Percentiles rank a stretch among this genome's conserved stretches.
Conservation (phyloP, 2,329 filamentous ascomycete genomes). For the Fusarium neocosmosporiellum region DNA sequence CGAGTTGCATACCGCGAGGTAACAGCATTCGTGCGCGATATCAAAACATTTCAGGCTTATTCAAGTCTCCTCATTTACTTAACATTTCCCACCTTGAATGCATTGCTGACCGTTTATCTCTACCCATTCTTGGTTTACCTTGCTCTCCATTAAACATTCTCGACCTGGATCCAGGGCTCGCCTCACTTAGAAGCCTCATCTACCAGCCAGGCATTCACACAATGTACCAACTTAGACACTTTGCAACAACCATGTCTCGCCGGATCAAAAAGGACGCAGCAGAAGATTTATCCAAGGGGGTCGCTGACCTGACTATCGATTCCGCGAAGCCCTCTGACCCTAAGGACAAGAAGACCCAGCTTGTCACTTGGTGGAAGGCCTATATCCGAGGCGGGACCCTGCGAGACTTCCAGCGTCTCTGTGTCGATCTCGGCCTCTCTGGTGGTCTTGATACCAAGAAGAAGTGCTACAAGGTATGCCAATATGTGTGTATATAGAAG, state of each 20-base stretch:
- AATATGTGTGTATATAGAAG: neutral
- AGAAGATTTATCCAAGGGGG: neutral
- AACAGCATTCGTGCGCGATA: neutral
- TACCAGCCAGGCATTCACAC: neutral
- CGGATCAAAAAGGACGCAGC: neutral
- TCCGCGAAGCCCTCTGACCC: neutral
- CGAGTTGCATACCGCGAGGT: neutral
- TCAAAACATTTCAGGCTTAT: too few species aligned
- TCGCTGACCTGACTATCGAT: neutral
- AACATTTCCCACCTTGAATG: neutral
- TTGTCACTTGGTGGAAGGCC: constrained; percentile 38
- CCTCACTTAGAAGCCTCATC: neutral
- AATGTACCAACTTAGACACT: neutral
- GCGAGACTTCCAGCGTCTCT: constrained; percentile 58
- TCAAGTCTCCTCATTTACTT: too few species aligned
- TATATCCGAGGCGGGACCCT: constrained; percentile 50
- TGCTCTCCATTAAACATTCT: neutral
- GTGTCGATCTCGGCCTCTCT: constrained; percentile 55
- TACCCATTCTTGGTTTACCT: neutral
- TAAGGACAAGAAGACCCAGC: neutral
- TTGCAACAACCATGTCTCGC: neutral
- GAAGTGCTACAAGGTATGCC: constrained; percentile 57
- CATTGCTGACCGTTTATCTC: too few species aligned
- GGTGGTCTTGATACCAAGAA: constrained; percentile 54
- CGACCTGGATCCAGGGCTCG: neutral